phyloP scores from a whole-genome alignment of 805 yeast genomes.

The Nematodospora valgi region DNA sequence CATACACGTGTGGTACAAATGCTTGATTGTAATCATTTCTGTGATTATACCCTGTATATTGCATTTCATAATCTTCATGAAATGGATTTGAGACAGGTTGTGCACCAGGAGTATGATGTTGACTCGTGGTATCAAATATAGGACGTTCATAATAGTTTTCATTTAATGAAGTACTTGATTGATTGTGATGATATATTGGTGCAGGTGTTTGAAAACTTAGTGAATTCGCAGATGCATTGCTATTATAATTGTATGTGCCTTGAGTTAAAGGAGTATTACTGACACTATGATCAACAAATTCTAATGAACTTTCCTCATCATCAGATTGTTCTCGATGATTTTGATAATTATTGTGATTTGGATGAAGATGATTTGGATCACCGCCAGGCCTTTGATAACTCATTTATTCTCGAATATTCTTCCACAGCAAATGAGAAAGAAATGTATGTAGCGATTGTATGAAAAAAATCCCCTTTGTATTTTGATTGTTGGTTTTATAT shows the following conservation, averaged over 20 bases:
- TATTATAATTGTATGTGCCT: constrained; percentile 7
- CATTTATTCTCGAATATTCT: too few species aligned
- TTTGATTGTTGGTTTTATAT: too few species aligned
- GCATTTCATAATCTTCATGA: constrained; percentile 11
- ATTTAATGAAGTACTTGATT: constrained; percentile 5
- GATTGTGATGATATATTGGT: constrained; percentile 7
- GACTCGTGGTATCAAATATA: constrained; percentile 8
- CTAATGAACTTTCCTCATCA: constrained; percentile 4
- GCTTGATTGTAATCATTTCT: constrained; percentile 26
- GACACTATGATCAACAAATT: constrained; percentile 2
- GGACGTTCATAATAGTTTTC: constrained; percentile 11
- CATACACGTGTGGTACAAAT: constrained; percentile 43
- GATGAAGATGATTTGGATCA: constrained; percentile 4
- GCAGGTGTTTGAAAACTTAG: constrained; percentile 8
- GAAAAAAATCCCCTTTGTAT: too few species aligned
- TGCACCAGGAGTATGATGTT: not conserved
- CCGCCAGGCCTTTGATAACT: not conserved
- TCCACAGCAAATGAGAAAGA: too few species aligned
- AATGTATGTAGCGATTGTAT: too few species aligned
- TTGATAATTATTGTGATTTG: constrained; percentile 1
- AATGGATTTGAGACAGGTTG: constrained; percentile 9
- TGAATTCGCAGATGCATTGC: constrained; percentile 2
- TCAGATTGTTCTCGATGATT: constrained; percentile 2
- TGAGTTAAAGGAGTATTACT: constrained; percentile 7
- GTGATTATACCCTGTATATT: constrained; percentile 6